Base-by-base conservation (phyloP, 441 rosid genomes). In the Omphalea diandra region DNA sequence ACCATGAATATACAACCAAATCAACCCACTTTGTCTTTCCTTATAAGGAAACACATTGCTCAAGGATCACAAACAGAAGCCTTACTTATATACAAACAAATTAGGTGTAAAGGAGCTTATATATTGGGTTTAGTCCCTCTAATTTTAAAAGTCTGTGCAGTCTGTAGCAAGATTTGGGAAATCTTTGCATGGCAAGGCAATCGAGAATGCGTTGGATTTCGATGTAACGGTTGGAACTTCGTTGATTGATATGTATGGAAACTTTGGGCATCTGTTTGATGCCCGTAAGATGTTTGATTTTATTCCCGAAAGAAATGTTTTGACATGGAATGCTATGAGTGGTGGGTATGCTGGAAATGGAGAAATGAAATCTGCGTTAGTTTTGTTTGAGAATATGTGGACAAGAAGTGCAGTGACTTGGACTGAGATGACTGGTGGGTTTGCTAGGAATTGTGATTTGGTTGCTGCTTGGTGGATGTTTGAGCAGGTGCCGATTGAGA, bases 321-420 rank as follows among this genome's bases (percentile, higher is more conserved):
- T 83, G 32, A 79, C 88, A 22, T 86, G 86, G 92, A 89, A 89
- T 70, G 86, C 89, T 1, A 82, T 87, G 89, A 77, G 87, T n/a
- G 85, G 85, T 68, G 90, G 89, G 70, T 82, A 75, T 63, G 69
- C 83, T 73, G 44, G 77, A n/a, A 75, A 71, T 69, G 85, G 80
- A 26, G 79, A 83, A 67, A 55, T 32, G 71, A 46, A 67, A 3
- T 78, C 80, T 52, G 90, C 92, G 3, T 77, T 52, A 31, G 3
- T 59, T 27, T 69, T 89, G 71, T 89, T 87, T 54, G 77, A 77
- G 12, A 61, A 76, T 74, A 80, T 87, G 81, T 5, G 66, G 0
- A 14, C 63, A 71, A 83, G 78, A 52, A 84, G 63, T 55, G 60
- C 57, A 1, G 80, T 84, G 54, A 74, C 83, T 18, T 84, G 88